Percentiles rank a stretch among this genome's conserved stretches.
These are phyloP conservation scores for Trametes versicolor DNA, from an alignment of 1,284 basidiomycete species.

Conservation along the genomic window DNA sequence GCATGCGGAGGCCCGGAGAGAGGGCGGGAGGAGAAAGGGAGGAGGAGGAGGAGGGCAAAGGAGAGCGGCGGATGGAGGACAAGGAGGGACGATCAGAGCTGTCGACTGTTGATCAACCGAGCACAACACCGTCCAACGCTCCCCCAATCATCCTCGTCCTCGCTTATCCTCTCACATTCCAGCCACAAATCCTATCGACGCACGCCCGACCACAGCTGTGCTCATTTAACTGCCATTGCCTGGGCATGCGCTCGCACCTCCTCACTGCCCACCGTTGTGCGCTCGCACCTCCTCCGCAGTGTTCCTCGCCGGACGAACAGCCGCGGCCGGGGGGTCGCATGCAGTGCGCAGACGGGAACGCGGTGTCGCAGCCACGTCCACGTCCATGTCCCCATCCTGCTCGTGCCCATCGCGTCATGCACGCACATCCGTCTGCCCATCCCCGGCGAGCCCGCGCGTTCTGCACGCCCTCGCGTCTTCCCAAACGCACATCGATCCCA, in stretches of 20 bases:
- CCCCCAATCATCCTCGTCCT: neutral
- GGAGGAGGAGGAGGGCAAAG: slow-evolving; percentile 25
- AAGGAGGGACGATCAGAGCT: slow-evolving; percentile 31
- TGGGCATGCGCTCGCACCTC: neutral
- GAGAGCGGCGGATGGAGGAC: slow-evolving; percentile 29
- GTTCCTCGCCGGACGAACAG: neutral
- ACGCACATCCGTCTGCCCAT: neutral
- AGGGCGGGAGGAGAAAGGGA: slow-evolving; percentile 16
- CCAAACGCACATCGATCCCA: neutral
- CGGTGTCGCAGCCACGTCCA: neutral
- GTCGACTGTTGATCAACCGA: slow-evolving; percentile 26
- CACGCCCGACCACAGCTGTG: neutral
- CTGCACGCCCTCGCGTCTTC: neutral
- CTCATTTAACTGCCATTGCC: neutral
- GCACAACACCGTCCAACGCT: slow-evolving; percentile 1
- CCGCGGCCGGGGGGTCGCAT: no score
- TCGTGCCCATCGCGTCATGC: slow-evolving; percentile 11
- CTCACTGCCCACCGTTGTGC: neutral
- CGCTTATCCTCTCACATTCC: neutral
- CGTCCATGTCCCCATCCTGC: neutral
- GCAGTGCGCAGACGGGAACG: neutral
- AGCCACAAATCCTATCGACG: neutral
- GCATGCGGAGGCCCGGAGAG: slow-evolving; percentile 21
- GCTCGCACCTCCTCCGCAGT: slow-evolving; percentile 5
- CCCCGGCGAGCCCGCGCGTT: slow-evolving; percentile 8